Percentiles rank a stretch among this genome's conserved stretches.
Conservation (phyloP, 2,329 filamentous ascomycete genomes). For the Fusarium sp. region DNA sequence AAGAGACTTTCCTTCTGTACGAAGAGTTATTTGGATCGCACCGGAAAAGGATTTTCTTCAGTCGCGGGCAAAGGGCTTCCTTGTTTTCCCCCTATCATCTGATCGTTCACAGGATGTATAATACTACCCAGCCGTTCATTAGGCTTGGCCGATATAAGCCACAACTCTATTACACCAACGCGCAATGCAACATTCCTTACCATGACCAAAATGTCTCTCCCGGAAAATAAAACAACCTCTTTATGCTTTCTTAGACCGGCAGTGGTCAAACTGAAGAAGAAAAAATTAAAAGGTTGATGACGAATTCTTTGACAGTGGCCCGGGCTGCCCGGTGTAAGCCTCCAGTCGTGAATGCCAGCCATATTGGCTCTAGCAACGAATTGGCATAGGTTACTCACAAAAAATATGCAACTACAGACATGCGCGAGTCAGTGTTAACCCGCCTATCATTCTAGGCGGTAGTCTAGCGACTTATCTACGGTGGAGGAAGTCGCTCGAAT, state of each 20-base stretch:
- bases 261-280: slow-evolving; percentile 1
- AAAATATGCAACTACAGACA: too few relatives aligned
- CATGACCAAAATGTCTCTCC: slow-evolving; percentile 8
- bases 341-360: too few relatives aligned
- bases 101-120: slow-evolving; percentile 8
- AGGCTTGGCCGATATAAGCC: slow-evolving; percentile 27
- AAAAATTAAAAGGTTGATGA: slow-evolving; percentile 16
- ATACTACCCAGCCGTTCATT: slow-evolving; percentile 17
- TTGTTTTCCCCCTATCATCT: slow-evolving; percentile 13
- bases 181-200: slow-evolving; percentile 37
- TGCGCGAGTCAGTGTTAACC: neutral
- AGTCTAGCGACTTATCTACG: neutral
- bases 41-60: slow-evolving; percentile 7
- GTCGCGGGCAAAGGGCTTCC: slow-evolving; percentile 13
- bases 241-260: neutral
- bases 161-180: slow-evolving; percentile 29
- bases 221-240: slow-evolving; percentile 16
- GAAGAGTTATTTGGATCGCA: slow-evolving; percentile 16
- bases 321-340: too few relatives aligned
- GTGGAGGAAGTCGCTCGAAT: neutral
- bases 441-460: neutral
- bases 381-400: neutral
- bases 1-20: slow-evolving; percentile 14
- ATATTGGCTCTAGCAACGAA: neutral
- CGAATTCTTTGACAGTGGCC: neutral